Conservation (phyloP, 768 basidiomycete species). For the Auricularia auricula-judae region DNA sequence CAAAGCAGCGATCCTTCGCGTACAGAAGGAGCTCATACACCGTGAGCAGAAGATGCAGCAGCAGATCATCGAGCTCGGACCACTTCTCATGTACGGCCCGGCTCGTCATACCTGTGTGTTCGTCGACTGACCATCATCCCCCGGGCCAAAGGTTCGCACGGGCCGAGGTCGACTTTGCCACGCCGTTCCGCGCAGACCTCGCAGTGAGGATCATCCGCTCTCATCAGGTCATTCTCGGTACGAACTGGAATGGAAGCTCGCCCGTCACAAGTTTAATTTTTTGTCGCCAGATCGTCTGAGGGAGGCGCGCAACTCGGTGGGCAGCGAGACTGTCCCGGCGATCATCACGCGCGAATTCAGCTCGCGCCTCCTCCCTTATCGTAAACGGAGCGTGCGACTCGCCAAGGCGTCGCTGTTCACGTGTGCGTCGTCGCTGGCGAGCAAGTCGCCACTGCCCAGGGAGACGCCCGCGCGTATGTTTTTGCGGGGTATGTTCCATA, state of each 20-base stretch:
- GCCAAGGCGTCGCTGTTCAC: slow-evolving; percentile 11
- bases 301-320: slow-evolving; percentile 11
- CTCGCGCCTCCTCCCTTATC: slow-evolving; percentile 12
- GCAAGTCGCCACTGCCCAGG: slow-evolving; percentile 15
- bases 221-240: slow-evolving; percentile 17
- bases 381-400: slow-evolving; percentile 10
- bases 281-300: slow-evolving; percentile 9
- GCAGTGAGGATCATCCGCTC: slow-evolving; percentile 10
- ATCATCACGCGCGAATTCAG: slow-evolving; percentile 13
- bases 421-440: slow-evolving; percentile 12
- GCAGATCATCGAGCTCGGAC: slow-evolving; percentile 13
- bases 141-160: slow-evolving; percentile 13
- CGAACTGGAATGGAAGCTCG: neutral
- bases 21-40: slow-evolving; percentile 14
- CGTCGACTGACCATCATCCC: neutral
- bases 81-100: slow-evolving; percentile 12
- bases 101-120: neutral
- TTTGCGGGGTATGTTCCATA: neutral
- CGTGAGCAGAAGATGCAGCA: slow-evolving; percentile 16
- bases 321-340: slow-evolving; percentile 10
- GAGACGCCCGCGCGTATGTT: slow-evolving; percentile 9
- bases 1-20: slow-evolving; percentile 6
- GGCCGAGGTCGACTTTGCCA: slow-evolving; percentile 13
- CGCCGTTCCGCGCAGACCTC: slow-evolving; percentile 12
- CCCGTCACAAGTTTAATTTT: no score